Conservation (phyloP, 805 yeast genomes). For the Zygotorulaspora chibaensis region DNA sequence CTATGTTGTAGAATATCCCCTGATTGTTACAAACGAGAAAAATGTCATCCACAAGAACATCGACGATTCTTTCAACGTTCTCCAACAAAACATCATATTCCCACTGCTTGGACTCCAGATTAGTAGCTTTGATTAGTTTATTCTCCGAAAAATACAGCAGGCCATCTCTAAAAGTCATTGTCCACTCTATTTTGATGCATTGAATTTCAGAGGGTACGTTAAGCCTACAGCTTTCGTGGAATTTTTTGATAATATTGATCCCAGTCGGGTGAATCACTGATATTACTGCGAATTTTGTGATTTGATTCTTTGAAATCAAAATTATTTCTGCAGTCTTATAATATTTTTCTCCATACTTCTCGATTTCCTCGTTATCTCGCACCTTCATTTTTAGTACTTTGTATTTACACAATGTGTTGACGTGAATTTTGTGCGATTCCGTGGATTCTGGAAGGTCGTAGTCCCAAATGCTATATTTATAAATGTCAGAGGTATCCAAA, state of each 20-base stretch:
- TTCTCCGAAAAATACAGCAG: conserved; percentile 22
- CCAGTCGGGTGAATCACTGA: conserved; percentile 26
- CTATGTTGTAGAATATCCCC: conserved; percentile 17
- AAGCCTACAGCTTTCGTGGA: conserved; percentile 21
- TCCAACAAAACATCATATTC: conserved; percentile 15
- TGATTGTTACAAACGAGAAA: conserved; percentile 20
- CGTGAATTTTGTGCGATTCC: conserved; percentile 16
- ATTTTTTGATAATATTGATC: conserved; percentile 20
- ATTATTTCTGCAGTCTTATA: conserved; percentile 32
- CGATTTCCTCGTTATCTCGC: conserved; percentile 11
- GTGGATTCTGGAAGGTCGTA: conserved; percentile 19
- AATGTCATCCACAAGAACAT: conserved; percentile 23
- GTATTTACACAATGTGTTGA: conserved; percentile 25
- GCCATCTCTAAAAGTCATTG: conserved; percentile 23
- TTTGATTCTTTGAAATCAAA: conserved; percentile 16
- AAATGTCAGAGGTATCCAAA: conserved; percentile 13
- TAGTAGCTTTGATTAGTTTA: conserved; percentile 18
- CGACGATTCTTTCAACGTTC: conserved; percentile 30
- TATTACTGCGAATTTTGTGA: conserved; percentile 28
- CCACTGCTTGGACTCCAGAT: conserved; percentile 17
- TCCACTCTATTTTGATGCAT: conserved; percentile 26
- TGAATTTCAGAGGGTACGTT: conserved; percentile 9
- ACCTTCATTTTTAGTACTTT: conserved; percentile 21
- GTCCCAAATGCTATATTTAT: conserved; percentile 27
- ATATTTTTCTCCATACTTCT: conserved; percentile 15